Evolutionary conservation across 345 rosid genomes (phyloP), one percentile per base, ranked within the genome.

Genomic region (Erucastrum elatum): DNA sequence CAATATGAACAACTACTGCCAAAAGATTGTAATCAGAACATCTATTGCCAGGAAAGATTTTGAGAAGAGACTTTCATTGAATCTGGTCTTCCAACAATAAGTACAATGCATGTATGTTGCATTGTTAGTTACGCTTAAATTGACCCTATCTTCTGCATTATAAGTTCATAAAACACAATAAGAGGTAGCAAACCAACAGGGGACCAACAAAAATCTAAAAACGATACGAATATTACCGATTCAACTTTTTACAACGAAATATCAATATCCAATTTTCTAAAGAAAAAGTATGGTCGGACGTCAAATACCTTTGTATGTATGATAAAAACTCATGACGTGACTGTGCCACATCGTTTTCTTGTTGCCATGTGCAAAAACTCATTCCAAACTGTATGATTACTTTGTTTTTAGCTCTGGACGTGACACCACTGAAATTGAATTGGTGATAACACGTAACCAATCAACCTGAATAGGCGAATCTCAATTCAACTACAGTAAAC

Each of bases 121-220:
- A 7, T 4, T 68, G 60, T 68, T 68, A 46, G 26, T 41, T 41
- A 59, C 49, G 34, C 15, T 66, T 5, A 66, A 75, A 13, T 17
- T 17, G 79, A 75, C 79, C 34, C 46, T 39, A 29, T 75, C 61
- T 3, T 67, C 49, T 75, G 74, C 79, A 76, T 60, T 59, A 76
- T 76, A 76, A 12, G 16, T 30, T 68, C 35, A 60, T 12, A 39
- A 76, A 29, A 41, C 58, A 66, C 8, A 13, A 68, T 12, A 8
- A 67, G 35, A 44, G 26, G 15, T 59, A 29, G 34, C 75, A 69
- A 61, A 69, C 37, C 55, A 49, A 7, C 55, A 49, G 35, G 15
- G 49, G 26, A 30, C 61, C 61, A 75, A 59, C 73, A 58, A 67
- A 35, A 29, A 58, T 11, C 53, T 31, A 27, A 56, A 56, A 66